Evolutionary conservation across 129 eudicot genomes (phyloP), one percentile per base, ranked within the genome.

Genomic region (Escallonia rubra): DNA sequence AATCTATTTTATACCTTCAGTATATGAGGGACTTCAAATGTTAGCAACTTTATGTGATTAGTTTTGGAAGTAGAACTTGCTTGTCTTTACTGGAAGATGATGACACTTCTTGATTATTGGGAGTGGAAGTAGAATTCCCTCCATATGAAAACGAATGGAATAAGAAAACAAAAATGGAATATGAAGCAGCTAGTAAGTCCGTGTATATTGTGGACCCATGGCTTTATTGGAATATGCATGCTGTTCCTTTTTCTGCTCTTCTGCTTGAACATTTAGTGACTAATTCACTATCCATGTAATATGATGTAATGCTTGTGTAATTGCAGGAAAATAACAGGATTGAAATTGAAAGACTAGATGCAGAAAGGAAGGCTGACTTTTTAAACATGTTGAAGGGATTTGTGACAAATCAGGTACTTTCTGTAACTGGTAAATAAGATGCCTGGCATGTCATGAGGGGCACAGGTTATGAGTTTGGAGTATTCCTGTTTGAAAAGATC

Each of bases 381-480:
- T 67, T 83, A 70, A 74, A 79, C 56, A 91, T 91, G 97, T 65
- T 91, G 85, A 88, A 86, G 69, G 97, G 97, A 56, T 88, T 91
- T 62, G 97, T 91, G 62, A 70, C 55, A 61, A 84, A 66, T 88
- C 97, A 91, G 97, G 97, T 91, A 86, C 59, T 68, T 72, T 41
- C 54, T 58, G 39, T 59, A 50, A 53, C 58, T 41, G 4, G 13
- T 79, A 41, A 34, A 47, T 59, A 3, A 10, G 54, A 8, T 73
- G 64, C 23, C 55, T 47, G 2, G 69, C 9, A 12, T 11, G 45
- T 13, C 34, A 40, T 41, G 41, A 7, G 15, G 39, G 39, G 64
- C 67, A 51, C 15, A 61, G 55, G 9, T 45, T 63, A 3, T 38
- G 7, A 34, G 14, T 65, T 65, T 57, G 8, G 41, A 43, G 11